Base-by-base conservation (phyloP, 2,329 filamentous ascomycete genomes). In the Fusarium pseudoanthophilum region DNA sequence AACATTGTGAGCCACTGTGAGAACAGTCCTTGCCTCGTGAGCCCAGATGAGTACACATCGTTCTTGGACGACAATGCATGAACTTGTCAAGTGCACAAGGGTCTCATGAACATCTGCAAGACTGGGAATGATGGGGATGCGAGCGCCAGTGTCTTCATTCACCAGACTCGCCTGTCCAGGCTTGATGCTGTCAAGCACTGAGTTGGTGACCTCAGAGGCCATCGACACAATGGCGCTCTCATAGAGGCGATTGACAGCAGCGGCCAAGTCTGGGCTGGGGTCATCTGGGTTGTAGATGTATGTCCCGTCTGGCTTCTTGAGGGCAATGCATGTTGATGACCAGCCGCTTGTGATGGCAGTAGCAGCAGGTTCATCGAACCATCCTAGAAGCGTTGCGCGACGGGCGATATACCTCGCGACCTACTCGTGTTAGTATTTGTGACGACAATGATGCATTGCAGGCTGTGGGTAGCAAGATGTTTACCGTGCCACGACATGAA, bases 341-440 rank as follows among this genome's bases (percentile, higher is more conserved):
- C 71, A 77, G 39, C 77, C 77, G n/a, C 64, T 78, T 26, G 52
- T 73, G 40, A 78, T 71, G 28, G 73, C 56, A 11, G 67, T 43
- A 4, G 67, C 53, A 16, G 68, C 67, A 28, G 74, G 73, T 13
- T 78, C 77, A 48, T 78, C 77, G 4, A 78, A 78, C 75, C 74
- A 78, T 3, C 77, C 77, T 4, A 78, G 67, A 5, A 78, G 60
- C 1, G 75, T 78, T 18, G 77, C 77, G 13, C 77, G 74, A 14
- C 77, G 77, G 7, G 77, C 69, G 4, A 78, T 70, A 52, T 78
- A 78, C 37, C 76, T 78, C 15, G 75, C 71, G 36, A 78, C 59
- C 77, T 78, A 36, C 1, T 9, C 14, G 3, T 37, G 36, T 76
- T 56, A 76, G 72, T 48, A 10, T 14, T 14, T n/a, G 21, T 13